Conservation (phyloP, 2,329 filamentous ascomycete species). For the Ascocoryne sarcoides region DNA sequence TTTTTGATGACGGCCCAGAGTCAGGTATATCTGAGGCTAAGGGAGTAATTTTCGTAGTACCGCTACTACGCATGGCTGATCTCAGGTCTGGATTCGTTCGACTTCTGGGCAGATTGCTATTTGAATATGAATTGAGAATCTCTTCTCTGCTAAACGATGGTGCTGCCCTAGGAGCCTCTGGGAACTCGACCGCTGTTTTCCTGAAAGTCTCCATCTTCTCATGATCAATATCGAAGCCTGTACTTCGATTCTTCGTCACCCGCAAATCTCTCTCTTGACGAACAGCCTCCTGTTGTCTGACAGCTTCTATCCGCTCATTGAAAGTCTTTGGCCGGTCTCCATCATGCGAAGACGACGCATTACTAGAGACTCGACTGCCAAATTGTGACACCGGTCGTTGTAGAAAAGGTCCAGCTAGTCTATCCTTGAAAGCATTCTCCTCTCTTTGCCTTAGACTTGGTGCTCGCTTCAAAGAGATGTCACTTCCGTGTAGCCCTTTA, state of each 20-base stretch:
- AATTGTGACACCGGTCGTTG: constrained; percentile 32
- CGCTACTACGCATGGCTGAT: constrained; percentile 14
- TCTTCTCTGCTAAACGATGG: constrained; percentile 57
- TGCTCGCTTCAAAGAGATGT: constrained; percentile 76
- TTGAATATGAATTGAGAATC: constrained; percentile 34
- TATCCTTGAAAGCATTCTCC: constrained; percentile 23
- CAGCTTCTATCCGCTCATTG: constrained; percentile 75
- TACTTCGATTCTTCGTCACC: constrained; percentile 44
- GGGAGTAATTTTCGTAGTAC: constrained; percentile 6
- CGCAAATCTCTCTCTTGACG: constrained; percentile 43
- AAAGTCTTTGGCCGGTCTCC: constrained; percentile 50
- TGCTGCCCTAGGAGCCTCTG: constrained; percentile 38
- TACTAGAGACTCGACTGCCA: constrained; percentile 12
- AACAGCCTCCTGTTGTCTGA: constrained; percentile 46
- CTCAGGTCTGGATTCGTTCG: constrained; percentile 25
- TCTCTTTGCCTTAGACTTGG: constrained; percentile 37
- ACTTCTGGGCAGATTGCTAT: constrained; percentile 34
- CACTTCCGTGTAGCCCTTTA: constrained; percentile 70
- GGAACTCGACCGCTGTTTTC: constrained; percentile 44
- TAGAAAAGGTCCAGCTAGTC: constrained; percentile 34
- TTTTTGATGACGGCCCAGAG: constrained; percentile 5
- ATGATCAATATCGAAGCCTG: constrained; percentile 47
- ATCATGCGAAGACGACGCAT: constrained; percentile 13
- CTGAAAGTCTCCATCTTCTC: constrained; percentile 54
- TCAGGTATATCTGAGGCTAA: constrained; percentile 13